Conservation (phyloP, 306 rosid genomes). For the Vigna radiata region DNA sequence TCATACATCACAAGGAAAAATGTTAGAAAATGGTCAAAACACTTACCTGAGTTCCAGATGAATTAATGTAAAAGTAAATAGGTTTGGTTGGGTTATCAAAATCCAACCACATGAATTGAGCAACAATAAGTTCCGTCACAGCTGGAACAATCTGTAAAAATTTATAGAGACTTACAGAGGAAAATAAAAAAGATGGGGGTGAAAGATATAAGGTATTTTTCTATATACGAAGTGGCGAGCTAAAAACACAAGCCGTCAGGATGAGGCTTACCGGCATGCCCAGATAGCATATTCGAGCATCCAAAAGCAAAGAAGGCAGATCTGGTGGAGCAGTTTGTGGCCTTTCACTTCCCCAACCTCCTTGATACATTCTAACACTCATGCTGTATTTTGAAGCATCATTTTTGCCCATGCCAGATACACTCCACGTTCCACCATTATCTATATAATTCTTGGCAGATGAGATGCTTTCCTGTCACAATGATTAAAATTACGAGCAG, state of each 20-base stretch:
- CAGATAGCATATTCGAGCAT: constrained; percentile 83
- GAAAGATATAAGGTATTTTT: not conserved
- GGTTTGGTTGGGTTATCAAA: constrained; percentile 85
- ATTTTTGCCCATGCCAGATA: constrained; percentile 55
- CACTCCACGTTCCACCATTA: constrained; percentile 82
- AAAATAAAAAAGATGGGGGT: constrained; percentile 30
- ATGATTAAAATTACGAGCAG: constrained; percentile 32
- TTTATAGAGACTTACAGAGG: constrained; percentile 40
- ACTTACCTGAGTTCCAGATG: constrained; percentile 88
- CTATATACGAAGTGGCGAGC: not conserved
- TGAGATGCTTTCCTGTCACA: constrained; percentile 79
- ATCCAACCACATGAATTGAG: constrained; percentile 95
- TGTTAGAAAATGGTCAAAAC: constrained; percentile 29
- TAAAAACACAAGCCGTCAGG: not conserved
- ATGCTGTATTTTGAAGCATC: constrained; percentile 74
- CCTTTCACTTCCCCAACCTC: constrained; percentile 78
- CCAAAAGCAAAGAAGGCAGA: constrained; percentile 90
- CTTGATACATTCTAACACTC: constrained; percentile 88
- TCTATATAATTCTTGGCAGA: constrained; percentile 75
- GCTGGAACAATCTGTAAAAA: constrained; percentile 85
- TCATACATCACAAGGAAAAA: not conserved
- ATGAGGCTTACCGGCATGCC: constrained; percentile 90
- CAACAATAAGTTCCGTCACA: constrained; percentile 93
- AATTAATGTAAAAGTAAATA: constrained; percentile 86
- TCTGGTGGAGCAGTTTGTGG: constrained; percentile 90